phyloP scores from a whole-genome alignment of 352 stramenopile species.

The Pythium brachiatum region DNA sequence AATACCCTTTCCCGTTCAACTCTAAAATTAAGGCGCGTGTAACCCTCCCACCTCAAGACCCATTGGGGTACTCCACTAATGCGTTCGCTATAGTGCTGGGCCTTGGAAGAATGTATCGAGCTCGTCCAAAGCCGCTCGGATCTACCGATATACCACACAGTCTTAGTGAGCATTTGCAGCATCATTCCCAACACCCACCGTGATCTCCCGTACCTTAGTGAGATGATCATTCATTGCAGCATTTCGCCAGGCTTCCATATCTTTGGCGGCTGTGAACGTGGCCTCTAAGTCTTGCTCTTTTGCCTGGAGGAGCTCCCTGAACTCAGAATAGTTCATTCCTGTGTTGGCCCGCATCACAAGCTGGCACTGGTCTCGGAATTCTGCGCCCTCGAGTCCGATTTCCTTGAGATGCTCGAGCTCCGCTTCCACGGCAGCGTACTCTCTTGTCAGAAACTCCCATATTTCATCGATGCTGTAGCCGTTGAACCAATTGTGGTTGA shows the following conservation, averaged over 20 bases:
- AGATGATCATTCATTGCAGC: conserved; percentile 6
- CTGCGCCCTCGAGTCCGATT: conserved; percentile 44
- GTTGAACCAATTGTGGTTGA: conserved; percentile 99
- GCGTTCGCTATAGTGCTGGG: too few relatives aligned
- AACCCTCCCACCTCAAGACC: too few relatives aligned
- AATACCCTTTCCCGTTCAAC: not conserved
- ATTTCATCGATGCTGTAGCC: conserved; percentile 64
- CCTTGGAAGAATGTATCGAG: too few relatives aligned
- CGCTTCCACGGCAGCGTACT: conserved; percentile 53
- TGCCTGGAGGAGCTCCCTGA: conserved; percentile 48
- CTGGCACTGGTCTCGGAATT: conserved; percentile 72
- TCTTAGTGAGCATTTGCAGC: too few relatives aligned
- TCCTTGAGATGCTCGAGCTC: conserved; percentile 68
- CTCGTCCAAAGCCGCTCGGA: too few relatives aligned
- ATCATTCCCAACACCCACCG: too few relatives aligned
- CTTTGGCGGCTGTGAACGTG: not conserved
- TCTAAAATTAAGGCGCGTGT: too few relatives aligned
- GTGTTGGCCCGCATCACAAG: conserved; percentile 75
- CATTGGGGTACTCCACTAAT: too few relatives aligned
- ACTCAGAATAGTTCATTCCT: conserved; percentile 75
- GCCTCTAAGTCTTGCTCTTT: conserved; percentile 39
- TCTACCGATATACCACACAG: too few relatives aligned
- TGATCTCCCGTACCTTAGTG: conserved; percentile 6
- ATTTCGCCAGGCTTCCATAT: not conserved
- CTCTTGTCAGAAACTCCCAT: conserved; percentile 68